phyloP scores from a whole-genome alignment of 2,329 filamentous ascomycete genomes.

The Exophiala aquamarina region DNA sequence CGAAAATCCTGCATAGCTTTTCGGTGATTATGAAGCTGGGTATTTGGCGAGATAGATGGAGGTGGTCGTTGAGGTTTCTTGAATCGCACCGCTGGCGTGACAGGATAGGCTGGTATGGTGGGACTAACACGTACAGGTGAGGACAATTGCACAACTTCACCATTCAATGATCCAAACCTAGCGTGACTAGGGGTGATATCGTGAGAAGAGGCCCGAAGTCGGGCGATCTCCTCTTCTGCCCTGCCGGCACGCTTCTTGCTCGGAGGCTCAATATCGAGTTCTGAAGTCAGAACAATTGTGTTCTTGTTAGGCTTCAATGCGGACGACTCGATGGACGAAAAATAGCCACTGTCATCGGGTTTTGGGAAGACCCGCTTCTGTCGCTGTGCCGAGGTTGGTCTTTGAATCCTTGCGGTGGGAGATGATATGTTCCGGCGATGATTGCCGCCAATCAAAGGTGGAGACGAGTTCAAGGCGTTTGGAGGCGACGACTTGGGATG shows the following conservation, averaged over 20 bases:
- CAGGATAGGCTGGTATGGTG: constrained; percentile 10
- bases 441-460: constrained; percentile 67
- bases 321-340: constrained; percentile 92
- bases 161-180: constrained; percentile 49
- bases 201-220: constrained; percentile 86
- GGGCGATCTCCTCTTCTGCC: constrained; percentile 92
- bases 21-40: constrained; percentile 84
- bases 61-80: constrained; percentile 68
- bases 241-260: constrained; percentile 73
- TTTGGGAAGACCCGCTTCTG: constrained; percentile 75
- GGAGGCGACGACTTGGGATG: constrained; percentile 47
- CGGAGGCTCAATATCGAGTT: constrained; percentile 63
- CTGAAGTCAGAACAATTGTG: constrained; percentile 69
- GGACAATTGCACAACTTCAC: constrained; percentile 21
- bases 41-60: constrained; percentile 86
- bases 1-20: constrained; percentile 79
- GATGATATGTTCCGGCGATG: constrained; percentile 68
- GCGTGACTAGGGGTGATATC: constrained; percentile 71
- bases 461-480: constrained; percentile 80
- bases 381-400: constrained; percentile 59
- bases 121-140: constrained; percentile 25
- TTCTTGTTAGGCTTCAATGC: constrained; percentile 70
- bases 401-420: constrained; percentile 49
- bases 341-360: constrained; percentile 94
- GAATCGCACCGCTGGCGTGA: constrained; percentile 52